Evolutionary conservation across 2,329 filamentous ascomycete genomes (phyloP), one percentile per base, ranked within the genome.

Genomic region (Tolypocladium amazonense): DNA sequence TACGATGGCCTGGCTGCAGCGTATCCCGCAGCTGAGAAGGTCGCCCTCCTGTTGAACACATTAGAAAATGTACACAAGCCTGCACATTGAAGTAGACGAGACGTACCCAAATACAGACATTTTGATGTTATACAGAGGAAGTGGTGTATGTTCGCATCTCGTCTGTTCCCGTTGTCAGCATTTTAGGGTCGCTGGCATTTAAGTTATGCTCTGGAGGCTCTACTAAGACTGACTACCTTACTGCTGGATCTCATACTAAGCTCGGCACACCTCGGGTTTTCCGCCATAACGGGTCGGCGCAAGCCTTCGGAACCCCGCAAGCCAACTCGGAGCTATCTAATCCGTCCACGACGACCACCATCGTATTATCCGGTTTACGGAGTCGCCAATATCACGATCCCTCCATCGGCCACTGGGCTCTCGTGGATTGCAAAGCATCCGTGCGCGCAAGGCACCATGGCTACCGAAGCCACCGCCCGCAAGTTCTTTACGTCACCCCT

Each of bases 401-500:
- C 23, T 3, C 20, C 9, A 52, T 27, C 18, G 4, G 15, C 50
- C n/a, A 54, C 53, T 47, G 41, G 58, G 33, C 25, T 35, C 15
- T 52, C 35, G 33, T 59, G 53, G 54, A 55, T 59, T 50, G 50
- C 35, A 25, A 45, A 56, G 23, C 50, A 38, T 23, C 20, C 33
- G 30, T 50, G 27, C 5, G 43, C 41, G 39, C 35, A 30, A 53
- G 38, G 35, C 59, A 43, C 52, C 60, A 85, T 85, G 81, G 74
- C 81, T 27, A 89, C 89, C 77, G 87, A 92, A 71, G 80, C 85
- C 55, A 83, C 88, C 54, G 86, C 91, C 54, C 86, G 85, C 63
- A 80, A 81, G 15, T 97, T 97, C 81, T 96, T 97, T 77, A 81
- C 84, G 4, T 88, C 88, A 9, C 84, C 88, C 33, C 80, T 82